phyloP scores from a whole-genome alignment of 2,329 filamentous ascomycete species.

The Polychaeton citri region DNA sequence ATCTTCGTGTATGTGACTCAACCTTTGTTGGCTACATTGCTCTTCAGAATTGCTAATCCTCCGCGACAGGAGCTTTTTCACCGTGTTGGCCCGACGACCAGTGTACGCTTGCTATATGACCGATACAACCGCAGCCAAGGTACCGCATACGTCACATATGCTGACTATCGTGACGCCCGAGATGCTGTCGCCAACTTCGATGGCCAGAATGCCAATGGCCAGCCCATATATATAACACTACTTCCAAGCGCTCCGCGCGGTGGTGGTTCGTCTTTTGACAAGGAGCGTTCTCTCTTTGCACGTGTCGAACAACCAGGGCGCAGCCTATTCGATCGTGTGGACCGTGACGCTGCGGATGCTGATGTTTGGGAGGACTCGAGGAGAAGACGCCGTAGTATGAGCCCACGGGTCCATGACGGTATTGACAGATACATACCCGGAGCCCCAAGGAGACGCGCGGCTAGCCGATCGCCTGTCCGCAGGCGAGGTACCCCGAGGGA shows the following conservation, averaged over 20 bases:
- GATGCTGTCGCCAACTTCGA: conserved; percentile 70
- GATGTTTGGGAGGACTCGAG: conserved; percentile 14
- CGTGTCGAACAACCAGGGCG: conserved; percentile 37
- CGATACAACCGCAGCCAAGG: conserved; percentile 80
- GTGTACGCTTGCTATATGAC: conserved; percentile 66
- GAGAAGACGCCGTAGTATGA: conserved; percentile 26
- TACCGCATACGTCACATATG: conserved; percentile 71
- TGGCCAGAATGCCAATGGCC: conserved; percentile 77
- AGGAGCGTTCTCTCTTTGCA: conserved; percentile 27
- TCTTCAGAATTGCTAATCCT: neutral
- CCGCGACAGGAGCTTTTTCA: conserved; percentile 58
- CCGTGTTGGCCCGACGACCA: conserved; percentile 58
- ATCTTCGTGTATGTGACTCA: conserved; percentile 51
- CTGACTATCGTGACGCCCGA: conserved; percentile 54
- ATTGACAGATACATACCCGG: conserved; percentile 73
- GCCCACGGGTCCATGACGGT: conserved; percentile 43
- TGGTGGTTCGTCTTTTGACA: conserved; percentile 25
- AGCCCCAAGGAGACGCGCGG: conserved; percentile 28
- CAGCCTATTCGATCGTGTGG: conserved; percentile 54
- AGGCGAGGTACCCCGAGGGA: conserved; percentile 36
- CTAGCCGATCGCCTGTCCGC: conserved; percentile 41
- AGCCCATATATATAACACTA: conserved; percentile 60
- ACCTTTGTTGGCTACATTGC: conserved; percentile 9
- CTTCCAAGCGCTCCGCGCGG: conserved; percentile 37
- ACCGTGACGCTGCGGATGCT: conserved; percentile 22